Evolutionary conservation across 2,329 filamentous ascomycete species (phyloP).

Genomic region (Triangularia verruculosa): DNA sequence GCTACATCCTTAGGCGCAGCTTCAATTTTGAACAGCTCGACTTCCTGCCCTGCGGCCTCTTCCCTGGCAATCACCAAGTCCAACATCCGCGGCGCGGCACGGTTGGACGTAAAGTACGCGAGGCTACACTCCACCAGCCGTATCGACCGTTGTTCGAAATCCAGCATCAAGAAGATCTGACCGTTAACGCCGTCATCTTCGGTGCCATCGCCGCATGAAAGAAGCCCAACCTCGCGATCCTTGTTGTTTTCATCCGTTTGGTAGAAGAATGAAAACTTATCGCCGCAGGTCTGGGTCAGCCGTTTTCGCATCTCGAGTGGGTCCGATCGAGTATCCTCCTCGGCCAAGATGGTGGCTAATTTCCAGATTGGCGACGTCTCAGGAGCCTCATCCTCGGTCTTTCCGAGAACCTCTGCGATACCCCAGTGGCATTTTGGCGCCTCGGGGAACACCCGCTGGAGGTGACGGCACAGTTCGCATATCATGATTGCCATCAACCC

Average conservation of each 20-base stretch:
- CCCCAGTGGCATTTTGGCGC: not conserved
- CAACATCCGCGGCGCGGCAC: conserved; percentile 6
- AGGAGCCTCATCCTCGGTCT: not conserved
- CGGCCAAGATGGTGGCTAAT: not conserved
- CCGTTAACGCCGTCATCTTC: not conserved
- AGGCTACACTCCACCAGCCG: conserved; percentile 15
- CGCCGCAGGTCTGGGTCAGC: conserved; percentile 4
- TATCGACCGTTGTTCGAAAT: conserved; percentile 14
- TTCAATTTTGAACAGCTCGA: conserved; percentile 12
- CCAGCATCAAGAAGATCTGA: conserved; percentile 17
- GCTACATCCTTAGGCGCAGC: conserved; percentile 16
- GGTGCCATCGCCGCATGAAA: conserved; percentile 10
- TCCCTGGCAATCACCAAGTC: conserved; percentile 16
- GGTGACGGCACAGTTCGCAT: conserved; percentile 20
- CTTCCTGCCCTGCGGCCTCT: not conserved
- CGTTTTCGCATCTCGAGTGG: not conserved
- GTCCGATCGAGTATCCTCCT: not conserved
- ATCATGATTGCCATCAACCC: conserved; percentile 13
- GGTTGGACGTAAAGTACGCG: conserved; percentile 10
- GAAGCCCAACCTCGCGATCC: conserved; percentile 16
- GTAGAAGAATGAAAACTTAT: conserved; percentile 13
- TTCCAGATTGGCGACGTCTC: conserved; percentile 6
- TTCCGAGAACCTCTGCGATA: conserved; percentile 11
- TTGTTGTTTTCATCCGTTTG: not conserved
- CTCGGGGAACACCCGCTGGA: conserved; percentile 6